Evolutionary conservation across 495 filamentous ascomycete species (phyloP).

Genomic region (Xylaria longipes): DNA sequence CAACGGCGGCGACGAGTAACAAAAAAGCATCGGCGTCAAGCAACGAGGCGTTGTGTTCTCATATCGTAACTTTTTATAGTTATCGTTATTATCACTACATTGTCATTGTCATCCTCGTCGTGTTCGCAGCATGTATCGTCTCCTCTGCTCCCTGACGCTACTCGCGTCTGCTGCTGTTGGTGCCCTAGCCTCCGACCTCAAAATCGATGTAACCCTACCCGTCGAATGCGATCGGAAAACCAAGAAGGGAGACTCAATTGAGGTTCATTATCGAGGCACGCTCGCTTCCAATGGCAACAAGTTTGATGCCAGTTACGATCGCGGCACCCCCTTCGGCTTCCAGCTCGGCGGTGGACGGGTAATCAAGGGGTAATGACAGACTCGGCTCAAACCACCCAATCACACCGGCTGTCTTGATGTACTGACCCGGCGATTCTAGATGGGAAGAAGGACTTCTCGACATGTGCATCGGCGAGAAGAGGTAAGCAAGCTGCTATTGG

Average conservation of each 20-base stretch:
- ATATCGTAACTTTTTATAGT: neutral
- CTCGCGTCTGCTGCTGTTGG: conserved; percentile 59
- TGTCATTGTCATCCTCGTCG: neutral
- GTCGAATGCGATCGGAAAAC: conserved; percentile 76
- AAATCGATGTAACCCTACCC: conserved; percentile 75
- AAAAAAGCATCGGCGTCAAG: neutral
- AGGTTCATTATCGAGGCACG: conserved; percentile 88
- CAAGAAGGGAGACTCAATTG: conserved; percentile 75
- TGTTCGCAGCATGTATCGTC: conserved; percentile 58
- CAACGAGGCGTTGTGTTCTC: neutral
- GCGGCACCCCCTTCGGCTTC: conserved; percentile 77
- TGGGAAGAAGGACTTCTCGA: conserved; percentile 93
- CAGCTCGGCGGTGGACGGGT: conserved; percentile 79
- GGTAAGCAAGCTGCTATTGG: conserved; percentile 30
- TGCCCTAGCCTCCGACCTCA: conserved; percentile 60
- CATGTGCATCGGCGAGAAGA: conserved; percentile 98
- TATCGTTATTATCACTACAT: neutral
- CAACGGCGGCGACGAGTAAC: neutral
- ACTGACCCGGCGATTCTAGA: conserved; percentile 39
- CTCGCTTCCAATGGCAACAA: conserved; percentile 62
- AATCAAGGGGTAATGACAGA: conserved; percentile 74
- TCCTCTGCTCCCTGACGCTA: conserved; percentile 62
- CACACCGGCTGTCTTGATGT: conserved; percentile 1
- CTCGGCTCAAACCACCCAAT: neutral
- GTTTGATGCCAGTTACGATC: conserved; percentile 75